Evolutionary conservation across 345 rosid genomes (phyloP).

Genomic region (Boechera stricta): DNA sequence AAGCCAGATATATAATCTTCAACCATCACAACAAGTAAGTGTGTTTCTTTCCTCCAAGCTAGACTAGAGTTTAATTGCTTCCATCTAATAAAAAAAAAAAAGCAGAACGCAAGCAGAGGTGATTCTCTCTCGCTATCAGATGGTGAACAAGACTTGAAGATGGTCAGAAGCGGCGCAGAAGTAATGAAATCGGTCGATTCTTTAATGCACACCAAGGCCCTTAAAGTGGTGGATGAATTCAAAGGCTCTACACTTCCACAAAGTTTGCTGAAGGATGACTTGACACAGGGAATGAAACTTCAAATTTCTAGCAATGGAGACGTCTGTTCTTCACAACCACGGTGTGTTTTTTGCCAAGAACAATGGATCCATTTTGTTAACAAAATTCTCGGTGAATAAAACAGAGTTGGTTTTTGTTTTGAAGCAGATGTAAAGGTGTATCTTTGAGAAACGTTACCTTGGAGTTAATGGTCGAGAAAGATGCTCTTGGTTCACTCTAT

Average conservation of each 20-base stretch:
- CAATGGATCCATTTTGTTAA: slow-evolving; percentile 4
- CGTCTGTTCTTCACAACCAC: slow-evolving; percentile 30
- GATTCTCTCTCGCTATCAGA: slow-evolving; percentile 19
- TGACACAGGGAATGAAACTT: slow-evolving; percentile 42
- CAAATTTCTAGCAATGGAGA: slow-evolving; percentile 41
- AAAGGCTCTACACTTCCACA: slow-evolving; percentile 37
- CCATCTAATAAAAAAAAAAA: slow-evolving; percentile 28
- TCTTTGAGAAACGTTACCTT: slow-evolving; percentile 58
- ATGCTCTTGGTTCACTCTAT: slow-evolving; percentile 52
- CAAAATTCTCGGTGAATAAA: slow-evolving; percentile 6
- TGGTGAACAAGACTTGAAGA: slow-evolving; percentile 34
- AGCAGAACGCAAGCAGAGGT: slow-evolving; percentile 45
- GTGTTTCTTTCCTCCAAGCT: slow-evolving; percentile 1
- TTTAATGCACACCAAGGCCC: slow-evolving; percentile 44
- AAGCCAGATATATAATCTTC: slow-evolving; percentile 28
- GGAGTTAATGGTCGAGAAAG: slow-evolving; percentile 55
- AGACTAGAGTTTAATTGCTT: neutral
- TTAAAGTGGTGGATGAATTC: slow-evolving; percentile 42
- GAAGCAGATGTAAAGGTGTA: slow-evolving; percentile 51
- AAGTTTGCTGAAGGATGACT: slow-evolving; percentile 31
- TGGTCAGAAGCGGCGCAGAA: slow-evolving; percentile 43
- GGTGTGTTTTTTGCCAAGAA: slow-evolving; percentile 35
- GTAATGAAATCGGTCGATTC: slow-evolving; percentile 44
- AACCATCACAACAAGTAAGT: slow-evolving; percentile 49
- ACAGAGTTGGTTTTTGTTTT: neutral